Evolutionary conservation across 306 rosid species (phyloP), one percentile per base, ranked within the genome.

Genomic region (Castanopsis chinensis): DNA sequence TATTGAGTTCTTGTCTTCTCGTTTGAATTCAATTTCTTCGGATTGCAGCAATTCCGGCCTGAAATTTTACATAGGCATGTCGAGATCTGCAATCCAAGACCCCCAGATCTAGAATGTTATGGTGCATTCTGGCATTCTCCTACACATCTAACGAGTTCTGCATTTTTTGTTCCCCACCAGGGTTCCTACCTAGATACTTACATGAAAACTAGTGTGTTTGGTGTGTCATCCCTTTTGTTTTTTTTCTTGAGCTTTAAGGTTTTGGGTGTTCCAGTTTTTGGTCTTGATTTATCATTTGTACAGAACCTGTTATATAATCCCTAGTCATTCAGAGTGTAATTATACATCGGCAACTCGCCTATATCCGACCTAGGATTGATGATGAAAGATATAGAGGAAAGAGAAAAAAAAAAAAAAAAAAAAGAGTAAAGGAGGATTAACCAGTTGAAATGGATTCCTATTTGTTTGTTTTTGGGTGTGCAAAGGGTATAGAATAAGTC

Each of bases 201-300:
- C 92, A 77, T 30, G 68, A 78, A 27, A 78, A 63, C 72, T 74
- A 49, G 88, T 49, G 91, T 91, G 92, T 85, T 82, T 81, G 75
- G 90, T 72, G 97, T 86, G 91, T 85, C 94, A 91, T 88, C 88
- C 90, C 91, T 92, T 89, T 84, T 89, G 82, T 90, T 86, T 85
- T 79, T 79, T 79, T 75, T 65, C 76, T 88, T 41, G 45, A 41
- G 86, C 75, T 77, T 78, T 75, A 79, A 83, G 83, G 74, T 80
- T 86, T 90, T 84, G 85, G 86, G 92, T 87, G 88, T 91, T 85
- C 92, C 88, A 89, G 87, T 87, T 85, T 91, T 91, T 81, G 86
- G 85, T 86, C 87, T 90, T 88, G 90, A 79, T 83, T 89, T 83
- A 76, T 75, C 86, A 76, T 80, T 83, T 93, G 98, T 95, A 95